phyloP scores from a whole-genome alignment of 225 moss, liverwort and hornwort genomes.

The Marchantia paleacea region DNA sequence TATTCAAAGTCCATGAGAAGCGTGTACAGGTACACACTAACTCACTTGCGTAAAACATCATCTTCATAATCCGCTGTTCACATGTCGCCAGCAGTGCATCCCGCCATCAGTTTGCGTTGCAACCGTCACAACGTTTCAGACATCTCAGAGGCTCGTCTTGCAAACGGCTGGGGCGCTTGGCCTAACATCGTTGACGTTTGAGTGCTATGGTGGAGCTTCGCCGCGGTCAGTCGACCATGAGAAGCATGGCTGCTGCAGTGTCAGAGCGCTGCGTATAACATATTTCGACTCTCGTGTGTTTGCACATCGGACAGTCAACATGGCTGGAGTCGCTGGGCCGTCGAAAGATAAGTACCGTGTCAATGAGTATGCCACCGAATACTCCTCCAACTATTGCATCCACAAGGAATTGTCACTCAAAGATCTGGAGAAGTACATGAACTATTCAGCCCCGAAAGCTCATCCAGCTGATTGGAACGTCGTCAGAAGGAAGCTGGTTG shows the following conservation, averaged over 20 bases:
- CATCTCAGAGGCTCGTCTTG: neutral
- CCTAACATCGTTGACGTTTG: neutral
- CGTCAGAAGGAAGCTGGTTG: neutral
- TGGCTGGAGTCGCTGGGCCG: constrained; percentile 22
- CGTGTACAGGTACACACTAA: too few relatives aligned
- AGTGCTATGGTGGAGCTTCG: neutral
- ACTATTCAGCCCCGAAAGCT: constrained; percentile 7
- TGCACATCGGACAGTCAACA: neutral
- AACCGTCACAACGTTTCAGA: constrained; percentile 13
- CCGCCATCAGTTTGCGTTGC: neutral
- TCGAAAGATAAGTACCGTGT: neutral
- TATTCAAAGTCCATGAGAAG: too few relatives aligned
- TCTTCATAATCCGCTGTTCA: too few relatives aligned
- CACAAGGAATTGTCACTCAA: constrained; percentile 16
- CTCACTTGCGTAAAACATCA: too few relatives aligned
- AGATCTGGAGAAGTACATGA: constrained; percentile 3
- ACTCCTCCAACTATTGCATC: constrained; percentile 16
- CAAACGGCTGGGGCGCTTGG: neutral
- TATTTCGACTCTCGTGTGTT: neutral
- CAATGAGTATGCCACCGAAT: constrained; percentile 14
- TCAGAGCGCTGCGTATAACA: neutral
- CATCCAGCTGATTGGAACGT: constrained; percentile 14
- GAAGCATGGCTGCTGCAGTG: neutral
- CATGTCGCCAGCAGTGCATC: too few relatives aligned
- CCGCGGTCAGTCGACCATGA: neutral